These are phyloP conservation scores for Escallonia herrerae DNA, from an alignment of 129 eudicot genomes.

Conservation along the genomic window DNA sequence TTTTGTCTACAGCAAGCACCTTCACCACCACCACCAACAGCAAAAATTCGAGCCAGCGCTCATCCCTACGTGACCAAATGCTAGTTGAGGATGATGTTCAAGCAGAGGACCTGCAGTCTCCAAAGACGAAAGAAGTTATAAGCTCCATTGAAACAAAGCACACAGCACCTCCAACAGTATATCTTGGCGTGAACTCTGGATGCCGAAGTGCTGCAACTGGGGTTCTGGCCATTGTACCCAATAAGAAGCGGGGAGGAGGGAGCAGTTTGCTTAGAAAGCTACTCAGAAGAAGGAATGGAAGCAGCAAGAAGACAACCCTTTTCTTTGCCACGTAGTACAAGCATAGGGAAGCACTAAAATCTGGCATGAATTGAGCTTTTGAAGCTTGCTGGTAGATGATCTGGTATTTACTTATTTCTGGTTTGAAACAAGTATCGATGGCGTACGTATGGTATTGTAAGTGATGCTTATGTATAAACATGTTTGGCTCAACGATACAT, in stretches of 20 bases:
- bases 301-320: conserved; percentile 35
- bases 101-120: conserved; percentile 26
- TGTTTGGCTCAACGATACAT: too few species aligned
- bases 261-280: conserved; percentile 56
- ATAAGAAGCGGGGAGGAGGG: conserved; percentile 49
- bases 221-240: conserved; percentile 54
- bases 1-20: conserved; percentile 12
- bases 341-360: conserved; percentile 5
- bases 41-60: conserved; percentile 29
- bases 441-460: too few species aligned
- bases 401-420: background rate
- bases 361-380: background rate
- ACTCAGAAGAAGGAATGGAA: conserved; percentile 58
- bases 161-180: too few species aligned
- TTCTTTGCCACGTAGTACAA: conserved; percentile 11
- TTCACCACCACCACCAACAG: conserved; percentile 13
- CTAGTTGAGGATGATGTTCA: conserved; percentile 43
- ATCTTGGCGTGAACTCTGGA: background rate
- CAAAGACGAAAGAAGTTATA: conserved; percentile 41
- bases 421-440: background rate
- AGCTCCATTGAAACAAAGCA: conserved; percentile 27
- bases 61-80: conserved; percentile 73
- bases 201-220: conserved; percentile 30
- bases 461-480: too few species aligned
- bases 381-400: conserved; percentile 2